Evolutionary conservation across 164 flowering plant species (phyloP).

Genomic region (Magnolia changhungtana): DNA sequence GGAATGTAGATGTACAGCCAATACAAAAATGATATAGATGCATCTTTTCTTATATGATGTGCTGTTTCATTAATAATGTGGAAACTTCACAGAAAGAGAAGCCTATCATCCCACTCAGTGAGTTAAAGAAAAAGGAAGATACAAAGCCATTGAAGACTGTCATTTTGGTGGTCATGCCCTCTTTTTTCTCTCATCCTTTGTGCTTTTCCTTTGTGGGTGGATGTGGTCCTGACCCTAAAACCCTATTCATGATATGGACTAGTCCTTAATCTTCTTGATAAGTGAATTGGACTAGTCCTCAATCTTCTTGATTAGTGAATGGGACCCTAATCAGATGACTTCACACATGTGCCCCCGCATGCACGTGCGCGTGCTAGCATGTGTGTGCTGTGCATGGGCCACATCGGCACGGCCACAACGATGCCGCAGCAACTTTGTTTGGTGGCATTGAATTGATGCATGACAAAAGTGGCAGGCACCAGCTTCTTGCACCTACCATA

Average conservation of each 20-base stretch:
- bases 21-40: slow-evolving; percentile 1
- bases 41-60: not conserved
- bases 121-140: not conserved
- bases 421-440: not conserved
- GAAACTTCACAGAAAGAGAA: not conserved
- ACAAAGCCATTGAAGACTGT: not conserved
- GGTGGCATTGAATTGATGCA: not conserved
- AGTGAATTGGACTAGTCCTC: not conserved
- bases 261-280: not conserved
- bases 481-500: not conserved
- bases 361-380: not conserved
- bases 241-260: not conserved
- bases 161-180: too few relatives aligned
- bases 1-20: slow-evolving; percentile 16
- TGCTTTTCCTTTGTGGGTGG: not conserved
- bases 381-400: not conserved
- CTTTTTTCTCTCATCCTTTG: not conserved
- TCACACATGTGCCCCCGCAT: not conserved
- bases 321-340: not conserved
- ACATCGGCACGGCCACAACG: not conserved
- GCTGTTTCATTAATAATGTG: not conserved
- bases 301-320: not conserved
- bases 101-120: not conserved
- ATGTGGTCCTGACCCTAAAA: slow-evolving; percentile 11
- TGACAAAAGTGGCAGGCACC: not conserved